Base-by-base conservation (phyloP, 1,284 basidiomycete genomes). In the Neonothopanus nambi region DNA sequence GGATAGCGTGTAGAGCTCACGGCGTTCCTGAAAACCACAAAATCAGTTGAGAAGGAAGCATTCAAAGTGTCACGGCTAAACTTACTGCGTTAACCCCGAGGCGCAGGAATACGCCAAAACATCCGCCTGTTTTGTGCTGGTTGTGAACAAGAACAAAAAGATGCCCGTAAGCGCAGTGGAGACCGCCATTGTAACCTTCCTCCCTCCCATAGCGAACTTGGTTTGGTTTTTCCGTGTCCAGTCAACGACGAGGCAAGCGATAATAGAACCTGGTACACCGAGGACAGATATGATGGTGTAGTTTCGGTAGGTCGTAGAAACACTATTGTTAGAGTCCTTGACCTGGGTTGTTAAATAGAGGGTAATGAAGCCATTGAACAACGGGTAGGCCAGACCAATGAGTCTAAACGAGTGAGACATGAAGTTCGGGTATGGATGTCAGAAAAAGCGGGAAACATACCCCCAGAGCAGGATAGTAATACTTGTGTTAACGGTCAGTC, bases 121-220 rank as follows among this genome's bases (percentile, higher is more conserved):
- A 1, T 73, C 71, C 1, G 69, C 65, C 8, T 71, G 61, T 12
- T 69, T 79, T 46, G 65, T 74, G 43, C 79, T 79, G 11, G 79
- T 80, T 11, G 85, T 87, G 63, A 85, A 83, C 30, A 78, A 69
- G 67, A 85, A 85, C 56, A 87, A 67, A 66, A 85, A 85, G 42
- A 84, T 58, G 7, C 78, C 80, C 0, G 81, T 79, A 23, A 77
- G 57, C 18, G 70, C 59, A 0, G 82, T 82, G 28, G 77, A 79
- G 28, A 73, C 57, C 5, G 41, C 73, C 67, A 83, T 76, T 11
- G 79, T 75, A 48, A 77, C 65, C 61, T 81, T 82, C 49, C 81
- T 65, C 1, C 80, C 81, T 2, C 77, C 76, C 17, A 80, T 48
- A 1, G 67, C 55, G 55, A 67, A 68, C 55, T 61, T 60, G 13